phyloP scores from a whole-genome alignment of 345 rosid species.

The Crucihimalaya himalaica region DNA sequence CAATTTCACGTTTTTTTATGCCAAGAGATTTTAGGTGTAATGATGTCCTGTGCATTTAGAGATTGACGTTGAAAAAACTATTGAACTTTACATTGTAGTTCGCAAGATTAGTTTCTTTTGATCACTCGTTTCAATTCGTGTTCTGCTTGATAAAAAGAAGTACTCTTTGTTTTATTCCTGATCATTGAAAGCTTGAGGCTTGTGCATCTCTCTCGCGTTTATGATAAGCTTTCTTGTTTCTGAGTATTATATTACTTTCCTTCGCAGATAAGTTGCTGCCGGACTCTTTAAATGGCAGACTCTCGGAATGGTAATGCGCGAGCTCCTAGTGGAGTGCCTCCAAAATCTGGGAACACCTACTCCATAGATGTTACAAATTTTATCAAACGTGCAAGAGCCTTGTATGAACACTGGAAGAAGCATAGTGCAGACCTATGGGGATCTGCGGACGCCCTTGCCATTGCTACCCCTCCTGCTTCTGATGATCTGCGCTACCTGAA shows the following conservation, averaged over 20 bases:
- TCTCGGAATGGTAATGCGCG: constrained; percentile 56
- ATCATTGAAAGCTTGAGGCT: constrained; percentile 4
- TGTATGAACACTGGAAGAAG: constrained; percentile 70
- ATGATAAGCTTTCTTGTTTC: not conserved
- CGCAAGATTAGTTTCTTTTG: constrained; percentile 1
- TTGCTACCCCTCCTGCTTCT: constrained; percentile 84
- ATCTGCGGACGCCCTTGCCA: constrained; percentile 59
- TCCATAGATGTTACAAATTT: constrained; percentile 61
- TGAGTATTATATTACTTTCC: constrained; percentile 1
- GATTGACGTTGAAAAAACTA: not conserved
- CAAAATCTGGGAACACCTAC: constrained; percentile 52
- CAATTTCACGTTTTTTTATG: not conserved
- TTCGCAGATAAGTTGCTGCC: constrained; percentile 21
- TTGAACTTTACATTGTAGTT: not conserved
- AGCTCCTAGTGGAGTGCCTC: constrained; percentile 43
- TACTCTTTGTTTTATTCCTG: not conserved
- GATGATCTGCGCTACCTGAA: constrained; percentile 84
- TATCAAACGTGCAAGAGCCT: constrained; percentile 55
- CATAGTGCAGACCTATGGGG: constrained; percentile 68
- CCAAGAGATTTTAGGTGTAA: not conserved
- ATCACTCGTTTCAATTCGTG: not conserved
- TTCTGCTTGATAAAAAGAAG: not conserved
- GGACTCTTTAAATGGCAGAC: constrained; percentile 56
- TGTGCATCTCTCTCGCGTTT: not conserved
- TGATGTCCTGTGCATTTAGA: not conserved